A percentile compares a stretch with the other conserved stretches of the same genome.
Evolutionary conservation across 2,329 filamentous ascomycete species (phyloP).

Genomic region (Monilinia aucupariae): DNA sequence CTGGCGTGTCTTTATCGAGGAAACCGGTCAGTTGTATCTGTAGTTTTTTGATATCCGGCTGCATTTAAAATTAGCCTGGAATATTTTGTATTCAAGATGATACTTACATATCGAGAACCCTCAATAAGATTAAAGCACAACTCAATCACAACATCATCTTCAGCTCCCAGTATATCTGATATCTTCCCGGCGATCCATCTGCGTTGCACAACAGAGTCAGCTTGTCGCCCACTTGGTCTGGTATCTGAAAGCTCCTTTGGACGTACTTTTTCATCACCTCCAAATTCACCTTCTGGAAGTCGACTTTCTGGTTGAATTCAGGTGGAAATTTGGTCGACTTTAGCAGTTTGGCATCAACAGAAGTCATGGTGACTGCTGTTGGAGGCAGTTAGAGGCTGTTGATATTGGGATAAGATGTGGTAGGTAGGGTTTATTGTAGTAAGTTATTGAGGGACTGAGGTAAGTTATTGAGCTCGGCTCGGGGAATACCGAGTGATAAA

Average conservation of each 20-base stretch:
- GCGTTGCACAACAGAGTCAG: constrained; percentile 22
- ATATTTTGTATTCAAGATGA: constrained; percentile 12
- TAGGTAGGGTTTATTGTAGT: not conserved
- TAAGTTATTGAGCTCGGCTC: not conserved
- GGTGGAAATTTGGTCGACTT: constrained; percentile 89
- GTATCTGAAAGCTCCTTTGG: constrained; percentile 18
- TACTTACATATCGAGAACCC: constrained; percentile 66
- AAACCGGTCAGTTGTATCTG: constrained; percentile 95
- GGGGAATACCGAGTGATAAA: not conserved
- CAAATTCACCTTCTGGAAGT: constrained; percentile 94
- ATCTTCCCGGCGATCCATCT: constrained; percentile 94
- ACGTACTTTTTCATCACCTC: constrained; percentile 95
- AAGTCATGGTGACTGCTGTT: constrained; percentile 53
- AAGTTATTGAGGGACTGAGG: not conserved
- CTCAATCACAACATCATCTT: constrained; percentile 95
- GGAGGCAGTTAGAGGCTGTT: not conserved
- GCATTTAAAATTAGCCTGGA: constrained; percentile 29
- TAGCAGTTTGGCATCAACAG: constrained; percentile 82
- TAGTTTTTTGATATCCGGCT: constrained; percentile 94
- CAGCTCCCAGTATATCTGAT: constrained; percentile 78
- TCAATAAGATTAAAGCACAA: constrained; percentile 69
- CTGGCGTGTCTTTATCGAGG: constrained; percentile 81
- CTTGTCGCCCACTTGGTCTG: constrained; percentile 14
- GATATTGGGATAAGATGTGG: not conserved
- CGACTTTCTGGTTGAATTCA: constrained; percentile 92